Evolutionary conservation across 225 moss, liverwort and hornwort genomes (phyloP), one percentile per base, ranked within the genome.

Genomic region (Lunularia cruciata): DNA sequence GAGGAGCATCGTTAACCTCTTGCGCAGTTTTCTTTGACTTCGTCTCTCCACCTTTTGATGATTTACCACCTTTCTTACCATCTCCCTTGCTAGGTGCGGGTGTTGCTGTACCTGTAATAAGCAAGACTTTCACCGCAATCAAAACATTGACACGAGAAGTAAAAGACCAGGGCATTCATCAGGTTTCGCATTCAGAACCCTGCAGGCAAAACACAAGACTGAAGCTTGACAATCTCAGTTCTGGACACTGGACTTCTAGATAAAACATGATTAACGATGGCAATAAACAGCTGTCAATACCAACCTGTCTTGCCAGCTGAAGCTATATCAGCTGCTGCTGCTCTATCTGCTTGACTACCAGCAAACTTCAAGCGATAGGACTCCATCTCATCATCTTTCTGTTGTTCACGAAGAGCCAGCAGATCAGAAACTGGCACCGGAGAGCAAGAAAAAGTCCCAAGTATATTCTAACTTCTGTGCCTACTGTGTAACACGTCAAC

Each of bases 341-440:
- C 88, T 66, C 93, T 80, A 55, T 98, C 98, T 47, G 93, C 91
- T 69, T 98, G 98, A 74, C 85, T 93, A 52, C 98, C 98, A 26
- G 91, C 84, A 72, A 98, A 93, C 63, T 91, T 91, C 33, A 32
- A 27, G 51, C 91, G 83, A 69, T 85, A 98, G 9, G 15, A 38
- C 72, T 88, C 91, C 81, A 91, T 57, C 64, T 93, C 93, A 20
- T 89, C 98, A 75, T 91, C 84, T 73, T 79, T 92, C 94, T 94
- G 78, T 45, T 63, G 13, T 14, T 27, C 31, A 57, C 32, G 26
- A 40, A 23, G 26, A 26, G 18, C 0, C 23, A 49, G 31, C 46
- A 15, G 28, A 43, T 31, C 35, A 69, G 5, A 53, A 10, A n/a
- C n/a, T n/a, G n/a, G 39, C 35, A 61, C 23, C 26, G 39, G 8